Evolutionary conservation across 1,284 basidiomycete species (phyloP), one percentile per base, ranked within the genome.

Genomic region (Dichomitus squalens): DNA sequence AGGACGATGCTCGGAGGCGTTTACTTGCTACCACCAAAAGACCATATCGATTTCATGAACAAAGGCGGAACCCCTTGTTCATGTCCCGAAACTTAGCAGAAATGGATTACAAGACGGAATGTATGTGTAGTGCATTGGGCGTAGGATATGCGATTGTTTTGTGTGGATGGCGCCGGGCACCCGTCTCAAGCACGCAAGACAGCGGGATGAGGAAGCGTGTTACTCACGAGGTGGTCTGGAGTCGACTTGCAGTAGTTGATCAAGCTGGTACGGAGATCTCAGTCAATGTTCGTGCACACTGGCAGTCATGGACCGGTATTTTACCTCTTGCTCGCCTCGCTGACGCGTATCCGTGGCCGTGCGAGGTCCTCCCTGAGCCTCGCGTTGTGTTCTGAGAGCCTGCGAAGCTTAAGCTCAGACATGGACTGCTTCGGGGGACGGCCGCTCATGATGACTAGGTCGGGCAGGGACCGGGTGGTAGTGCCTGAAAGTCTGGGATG

Each of bases 351-450:
- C 54, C 91, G 76, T 20, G 89, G 90, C 51, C 92, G 76, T 9
- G 85, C 83, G 21, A 93, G 78, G 68, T 93, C 92, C 68, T 93
- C 92, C 62, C 82, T 76, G 61, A 93, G 75, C 33, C 91, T 77
- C 64, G 84, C 80, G 68, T 93, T 93, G 75, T 93, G 90, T 74
- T 93, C 92, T 20, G 84, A 84, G 63, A 93, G 77, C 39, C 92
- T 78, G 27, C 92, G 82, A 52, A 93, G 85, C 78, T 92, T 92
- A 72, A 93, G 84, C 78, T 93, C 91, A 51, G 85, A 86, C 88
- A 92, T 91, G 64, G 84, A 83, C 70, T 84, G 84, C 72, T 86
- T 86, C 8, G 68, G 65, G 23, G 66, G 65, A 39, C 71, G 71
- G 65, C 66, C 59, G 67, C 67, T 70, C 71, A 73, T 73, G 55